Evolutionary conservation across 2,329 filamentous ascomycete genomes (phyloP).

Genomic region (Colletotrichum musicola): DNA sequence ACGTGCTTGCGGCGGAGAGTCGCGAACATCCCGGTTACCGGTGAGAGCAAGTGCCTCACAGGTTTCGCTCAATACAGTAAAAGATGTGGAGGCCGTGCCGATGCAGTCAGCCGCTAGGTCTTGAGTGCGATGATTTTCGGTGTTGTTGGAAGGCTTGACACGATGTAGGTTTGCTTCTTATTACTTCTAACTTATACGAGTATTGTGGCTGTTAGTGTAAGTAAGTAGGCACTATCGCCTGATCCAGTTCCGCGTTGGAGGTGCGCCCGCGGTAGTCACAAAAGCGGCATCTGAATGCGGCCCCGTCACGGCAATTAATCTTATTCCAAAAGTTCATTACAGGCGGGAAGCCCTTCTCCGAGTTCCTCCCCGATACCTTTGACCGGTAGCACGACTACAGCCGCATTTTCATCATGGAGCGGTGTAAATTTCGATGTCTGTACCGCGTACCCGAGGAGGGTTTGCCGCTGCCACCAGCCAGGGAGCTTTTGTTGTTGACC

Average conservation of each 20-base stretch:
- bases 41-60: no score
- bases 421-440: slow-evolving; percentile 93
- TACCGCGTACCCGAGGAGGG: slow-evolving; percentile 99
- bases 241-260: slow-evolving; percentile 13
- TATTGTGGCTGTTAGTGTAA: slow-evolving; percentile 2
- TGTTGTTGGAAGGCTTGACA: not conserved
- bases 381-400: slow-evolving; percentile 94
- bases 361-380: slow-evolving; percentile 93
- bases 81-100: not conserved
- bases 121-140: not conserved
- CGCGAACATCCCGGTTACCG: no score
- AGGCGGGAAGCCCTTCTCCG: slow-evolving; percentile 83
- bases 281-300: slow-evolving; percentile 28
- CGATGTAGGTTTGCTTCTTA: not conserved
- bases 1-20: no score
- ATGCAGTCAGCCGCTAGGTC: not conserved
- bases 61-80: no score
- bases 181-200: slow-evolving; percentile 6
- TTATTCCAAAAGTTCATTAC: slow-evolving; percentile 60
- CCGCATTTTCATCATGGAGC: slow-evolving; percentile 94
- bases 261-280: slow-evolving; percentile 1
- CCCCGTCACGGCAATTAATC: slow-evolving; percentile 38
- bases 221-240: slow-evolving; percentile 10
- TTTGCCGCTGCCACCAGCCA: slow-evolving; percentile 84
- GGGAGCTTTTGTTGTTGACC: slow-evolving; percentile 86